Conservation (phyloP, 2,329 filamentous ascomycete genomes). For the Epichloe coenophiala region DNA sequence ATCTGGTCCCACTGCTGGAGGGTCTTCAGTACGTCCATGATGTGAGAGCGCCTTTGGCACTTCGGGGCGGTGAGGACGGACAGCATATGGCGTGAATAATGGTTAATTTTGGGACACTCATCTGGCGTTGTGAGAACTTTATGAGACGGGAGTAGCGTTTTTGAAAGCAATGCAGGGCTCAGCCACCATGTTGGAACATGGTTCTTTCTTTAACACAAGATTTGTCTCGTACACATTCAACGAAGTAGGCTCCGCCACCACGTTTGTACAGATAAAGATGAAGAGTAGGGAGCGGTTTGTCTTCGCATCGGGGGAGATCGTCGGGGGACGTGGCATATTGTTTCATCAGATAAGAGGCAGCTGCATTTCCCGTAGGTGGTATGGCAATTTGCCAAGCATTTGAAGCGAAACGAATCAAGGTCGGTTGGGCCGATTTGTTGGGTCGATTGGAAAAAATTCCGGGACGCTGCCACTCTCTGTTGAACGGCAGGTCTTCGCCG, state of each 20-base stretch:
- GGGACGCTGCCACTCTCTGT: too few relatives aligned
- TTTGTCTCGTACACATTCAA: background rate
- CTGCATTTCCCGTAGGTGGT: background rate
- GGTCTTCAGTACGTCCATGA: conserved; percentile 94
- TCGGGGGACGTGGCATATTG: background rate
- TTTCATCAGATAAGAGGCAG: background rate
- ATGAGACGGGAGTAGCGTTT: background rate
- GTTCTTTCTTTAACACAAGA: background rate
- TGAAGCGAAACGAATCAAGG: background rate
- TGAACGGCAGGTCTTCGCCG: background rate
- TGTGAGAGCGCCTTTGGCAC: conserved; percentile 75
- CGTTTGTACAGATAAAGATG: background rate
- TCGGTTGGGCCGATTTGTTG: background rate
- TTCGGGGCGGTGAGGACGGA: conserved; percentile 73
- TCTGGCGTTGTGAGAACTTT: conserved; percentile 3
- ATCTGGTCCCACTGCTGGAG: conserved; percentile 84
- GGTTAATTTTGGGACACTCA: background rate
- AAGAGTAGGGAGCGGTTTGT: background rate
- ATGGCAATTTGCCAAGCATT: background rate
- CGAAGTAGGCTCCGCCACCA: background rate
- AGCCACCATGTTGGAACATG: background rate
- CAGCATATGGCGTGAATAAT: conserved; percentile 35
- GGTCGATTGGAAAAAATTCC: too few relatives aligned
- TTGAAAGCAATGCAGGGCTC: background rate
- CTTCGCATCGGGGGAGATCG: background rate